A percentile compares a stretch with the other conserved stretches of the same genome.
Conservation (phyloP, 495 filamentous ascomycete species). For the Penicillium goetzii region DNA sequence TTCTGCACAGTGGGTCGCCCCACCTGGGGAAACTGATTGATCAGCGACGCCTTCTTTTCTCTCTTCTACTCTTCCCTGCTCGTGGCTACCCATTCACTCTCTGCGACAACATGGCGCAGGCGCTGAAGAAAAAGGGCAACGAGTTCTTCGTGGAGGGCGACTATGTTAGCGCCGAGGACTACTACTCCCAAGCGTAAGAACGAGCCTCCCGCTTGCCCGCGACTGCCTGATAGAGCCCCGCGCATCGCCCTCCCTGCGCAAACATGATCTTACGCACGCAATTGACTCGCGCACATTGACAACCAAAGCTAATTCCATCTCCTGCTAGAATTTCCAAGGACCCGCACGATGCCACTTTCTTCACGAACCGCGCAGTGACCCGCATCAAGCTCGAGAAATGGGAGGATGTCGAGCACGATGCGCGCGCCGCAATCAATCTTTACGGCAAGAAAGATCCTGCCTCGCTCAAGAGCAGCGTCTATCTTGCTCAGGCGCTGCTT, state of each 20-base stretch:
- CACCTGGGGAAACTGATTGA: slow-evolving; percentile 30
- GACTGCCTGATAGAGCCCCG: background rate
- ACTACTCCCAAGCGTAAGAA: slow-evolving; percentile 84
- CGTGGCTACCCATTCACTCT: background rate
- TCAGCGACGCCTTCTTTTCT: slow-evolving; percentile 20
- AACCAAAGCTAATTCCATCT: background rate
- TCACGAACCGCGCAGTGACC: slow-evolving; percentile 88
- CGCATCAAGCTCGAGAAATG: slow-evolving; percentile 72
- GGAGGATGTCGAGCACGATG: slow-evolving; percentile 81
- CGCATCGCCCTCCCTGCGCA: background rate
- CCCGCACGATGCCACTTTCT: slow-evolving; percentile 52
- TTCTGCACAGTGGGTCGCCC: slow-evolving; percentile 21
- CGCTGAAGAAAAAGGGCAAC: slow-evolving; percentile 51
- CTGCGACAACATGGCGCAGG: slow-evolving; percentile 39
- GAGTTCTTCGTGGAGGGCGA: slow-evolving; percentile 68
- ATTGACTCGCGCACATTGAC: background rate
- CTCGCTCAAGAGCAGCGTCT: slow-evolving; percentile 78
- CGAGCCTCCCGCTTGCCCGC: background rate
- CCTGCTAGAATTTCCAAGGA: slow-evolving; percentile 50
- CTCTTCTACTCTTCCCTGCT: background rate
- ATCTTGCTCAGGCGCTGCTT: slow-evolving; percentile 83
- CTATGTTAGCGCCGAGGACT: slow-evolving; percentile 71
- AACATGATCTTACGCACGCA: background rate
- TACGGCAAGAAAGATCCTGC: slow-evolving; percentile 51
- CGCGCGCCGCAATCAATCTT: slow-evolving; percentile 71